phyloP scores from a whole-genome alignment of 257 asterid species.

The Solanum ossicruentum region DNA sequence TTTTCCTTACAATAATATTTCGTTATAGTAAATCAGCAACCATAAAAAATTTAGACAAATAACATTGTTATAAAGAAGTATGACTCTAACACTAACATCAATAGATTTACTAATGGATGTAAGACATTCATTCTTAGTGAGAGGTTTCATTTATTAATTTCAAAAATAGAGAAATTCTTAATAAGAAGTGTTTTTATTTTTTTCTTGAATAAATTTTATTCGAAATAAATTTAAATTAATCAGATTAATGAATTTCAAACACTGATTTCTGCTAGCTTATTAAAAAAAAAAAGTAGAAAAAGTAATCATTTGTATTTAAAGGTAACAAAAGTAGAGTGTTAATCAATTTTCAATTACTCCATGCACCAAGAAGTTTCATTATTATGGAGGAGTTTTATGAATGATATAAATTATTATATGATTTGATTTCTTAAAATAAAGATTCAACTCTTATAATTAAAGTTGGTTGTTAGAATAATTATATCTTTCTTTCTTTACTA shows the following conservation, averaged over 20 bases:
- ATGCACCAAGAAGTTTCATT: background rate
- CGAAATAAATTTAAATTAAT: background rate
- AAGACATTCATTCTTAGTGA: background rate
- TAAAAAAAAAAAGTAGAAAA: too few species aligned
- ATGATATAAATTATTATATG: background rate
- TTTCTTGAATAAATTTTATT: accelerated
- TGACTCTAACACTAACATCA: background rate
- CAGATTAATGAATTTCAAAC: accelerated
- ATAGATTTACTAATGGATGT: background rate
- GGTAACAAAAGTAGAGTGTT: background rate
- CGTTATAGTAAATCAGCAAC: background rate
- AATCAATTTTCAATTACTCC: background rate
- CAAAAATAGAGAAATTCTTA: background rate
- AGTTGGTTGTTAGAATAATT: background rate
- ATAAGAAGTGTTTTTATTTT: background rate
- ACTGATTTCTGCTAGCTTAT: background rate
- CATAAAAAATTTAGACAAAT: background rate
- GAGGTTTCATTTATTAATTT: background rate
- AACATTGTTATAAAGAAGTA: background rate
- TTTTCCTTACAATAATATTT: background rate
- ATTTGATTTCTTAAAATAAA: background rate
- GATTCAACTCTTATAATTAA: background rate
- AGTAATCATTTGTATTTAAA: background rate
- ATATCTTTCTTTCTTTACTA: background rate
- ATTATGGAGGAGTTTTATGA: background rate